Evolutionary conservation across 371 early-diverging fungal species (phyloP), one percentile per base, ranked within the genome.

Genomic region (Circinella umbellata): DNA sequence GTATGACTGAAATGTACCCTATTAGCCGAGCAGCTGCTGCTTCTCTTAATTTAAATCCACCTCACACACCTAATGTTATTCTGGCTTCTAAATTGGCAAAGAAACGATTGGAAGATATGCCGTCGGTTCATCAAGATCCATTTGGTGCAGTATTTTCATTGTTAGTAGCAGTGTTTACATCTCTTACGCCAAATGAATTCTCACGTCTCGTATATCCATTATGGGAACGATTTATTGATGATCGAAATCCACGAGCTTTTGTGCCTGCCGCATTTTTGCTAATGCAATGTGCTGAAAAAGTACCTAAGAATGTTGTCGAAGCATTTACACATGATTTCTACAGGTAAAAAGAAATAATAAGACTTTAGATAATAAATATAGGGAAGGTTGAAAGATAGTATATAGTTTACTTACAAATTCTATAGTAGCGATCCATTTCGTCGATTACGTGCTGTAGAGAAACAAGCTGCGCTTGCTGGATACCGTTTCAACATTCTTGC

Each of bases 271-370:
- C 84, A 2, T 90, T 90, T 68, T 62, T 90, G 18, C 76, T 90
- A 53, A 83, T 88, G 76, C 86, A 89, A 59, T 89, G 90, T 62
- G 88, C 87, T 38, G 89, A 89, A 61, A 81, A 88, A 47, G 79
- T 85, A 6, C 89, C 88, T 3, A 82, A 86, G 39, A 53, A 72
- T n/a, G 77, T 82, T 36, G 78, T 76, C 37, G 79, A 83, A 37
- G 51, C 77, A 6, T 81, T 78, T 48, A 75, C 74, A 3, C 75
- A 80, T 48, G 83, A 84, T 72, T 76, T 85, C 37, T 81, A 86
- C 46, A 82, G 81, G 86, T 85, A 80, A 64, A 34, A 63, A 4
- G 38, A 17, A 0, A 13, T 13, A 49, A 20, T 49, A 60, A n/a
- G 37, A 0, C 2, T 20, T 27, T 15, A 9, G 14, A 53, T n/a